Base-by-base conservation (phyloP, 305 asterid genomes). In the Fraxinus dipetala region DNA sequence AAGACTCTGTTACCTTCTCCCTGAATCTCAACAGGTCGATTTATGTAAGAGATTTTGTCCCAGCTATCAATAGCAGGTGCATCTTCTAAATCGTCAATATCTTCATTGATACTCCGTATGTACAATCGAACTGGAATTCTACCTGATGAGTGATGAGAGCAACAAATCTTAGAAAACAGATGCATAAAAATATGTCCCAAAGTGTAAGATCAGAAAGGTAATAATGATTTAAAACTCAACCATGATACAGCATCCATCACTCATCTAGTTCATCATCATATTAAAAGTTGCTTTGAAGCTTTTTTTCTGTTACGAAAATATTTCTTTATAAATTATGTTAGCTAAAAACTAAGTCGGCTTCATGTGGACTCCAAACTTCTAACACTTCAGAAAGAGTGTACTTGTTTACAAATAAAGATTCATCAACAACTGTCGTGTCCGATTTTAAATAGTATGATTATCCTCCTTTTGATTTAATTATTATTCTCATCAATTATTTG, bases 81-180 rank as follows among this genome's bases (percentile, higher is more conserved):
- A 79, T 90, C 94, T 84, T 92, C 95, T 74, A 94, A 65, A 65
- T 89, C 95, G 26, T 92, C 94, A 70, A 92, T 81, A 90, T 93
- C 93, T 83, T 86, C 92, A 63, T 78, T 81, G 54, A 85, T 72
- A 84, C 78, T 89, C 85, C 95, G 88, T 75, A 95, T 77, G 83
- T 94, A 95, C 85, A 92, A 83, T 80, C 98, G 95, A 83, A 95
- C 90, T 35, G 98, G 99, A 83, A 93, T 82, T 89, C 92, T 92
- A 88, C 93, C 98, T 94, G 93, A 76, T 87, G 79, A 84, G 56
- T 93, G 94, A 76, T 87, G 78, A 84, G 69, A 85, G 76, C 78
- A 80, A 61, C 65, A 51, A 84, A 43, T 22, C 72, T 78, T 83
- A 82, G 43, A 48, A 48, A 69, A 82, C 24, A 77, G 61, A 51